Evolutionary conservation across 1,284 basidiomycete species (phyloP).

Genomic region (Cerrena zonata): DNA sequence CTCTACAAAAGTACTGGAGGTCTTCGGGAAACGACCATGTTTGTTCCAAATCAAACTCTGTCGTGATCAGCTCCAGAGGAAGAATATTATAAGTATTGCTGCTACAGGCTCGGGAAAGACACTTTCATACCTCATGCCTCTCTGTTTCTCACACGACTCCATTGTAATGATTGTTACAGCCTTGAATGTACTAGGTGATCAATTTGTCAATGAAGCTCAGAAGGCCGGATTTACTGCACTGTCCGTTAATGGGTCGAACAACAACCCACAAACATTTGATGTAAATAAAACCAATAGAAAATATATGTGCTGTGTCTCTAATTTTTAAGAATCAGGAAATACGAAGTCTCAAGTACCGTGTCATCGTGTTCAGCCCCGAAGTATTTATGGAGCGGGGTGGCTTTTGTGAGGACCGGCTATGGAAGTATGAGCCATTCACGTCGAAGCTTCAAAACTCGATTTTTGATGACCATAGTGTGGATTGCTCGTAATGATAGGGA

Average conservation of each 20-base stretch:
- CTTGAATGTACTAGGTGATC: constrained; percentile 16
- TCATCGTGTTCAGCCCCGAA: constrained; percentile 31
- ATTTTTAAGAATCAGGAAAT: constrained; percentile 26
- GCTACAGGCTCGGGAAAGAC: neutral
- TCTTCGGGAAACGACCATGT: neutral
- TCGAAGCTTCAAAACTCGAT: constrained; percentile 22
- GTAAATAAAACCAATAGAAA: constrained; percentile 4
- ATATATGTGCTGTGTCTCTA: neutral
- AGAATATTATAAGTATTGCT: neutral
- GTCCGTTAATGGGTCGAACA: constrained; percentile 6
- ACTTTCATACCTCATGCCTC: neutral
- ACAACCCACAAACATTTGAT: constrained; percentile 5
- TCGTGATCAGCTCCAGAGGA: neutral
- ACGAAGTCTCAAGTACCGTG: constrained; percentile 21
- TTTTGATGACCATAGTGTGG: constrained; percentile 24
- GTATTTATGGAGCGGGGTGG: constrained; percentile 20
- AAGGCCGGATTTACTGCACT: constrained; percentile 11
- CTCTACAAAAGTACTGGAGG: neutral
- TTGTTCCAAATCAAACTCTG: neutral
- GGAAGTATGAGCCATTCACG: constrained; percentile 20
- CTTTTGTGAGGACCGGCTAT: constrained; percentile 22
- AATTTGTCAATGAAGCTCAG: constrained; percentile 9
- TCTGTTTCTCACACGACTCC: neutral
- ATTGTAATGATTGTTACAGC: constrained; percentile 14
- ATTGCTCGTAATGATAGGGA: neutral